Conservation (phyloP, 1,284 basidiomycete species). For the Pseudozyma thailandica region DNA sequence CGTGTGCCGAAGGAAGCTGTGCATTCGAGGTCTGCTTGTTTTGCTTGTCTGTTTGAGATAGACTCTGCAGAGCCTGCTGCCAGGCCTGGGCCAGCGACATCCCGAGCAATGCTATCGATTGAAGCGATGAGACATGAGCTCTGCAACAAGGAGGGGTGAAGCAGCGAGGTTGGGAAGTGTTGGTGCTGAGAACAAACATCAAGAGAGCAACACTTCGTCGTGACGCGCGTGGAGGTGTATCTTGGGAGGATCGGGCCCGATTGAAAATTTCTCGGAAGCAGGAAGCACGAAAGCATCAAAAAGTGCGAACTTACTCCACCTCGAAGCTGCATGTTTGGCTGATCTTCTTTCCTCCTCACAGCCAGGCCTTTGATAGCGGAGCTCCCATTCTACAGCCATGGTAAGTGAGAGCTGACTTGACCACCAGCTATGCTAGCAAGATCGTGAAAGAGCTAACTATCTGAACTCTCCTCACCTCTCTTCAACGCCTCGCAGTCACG, state of each 20-base stretch:
- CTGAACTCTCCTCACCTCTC: background rate
- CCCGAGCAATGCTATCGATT: background rate
- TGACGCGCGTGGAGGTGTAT: constrained; percentile 17
- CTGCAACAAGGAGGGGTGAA: background rate
- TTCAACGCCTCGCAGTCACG: constrained; percentile 72
- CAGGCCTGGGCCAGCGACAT: constrained; percentile 32
- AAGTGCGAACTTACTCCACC: constrained; percentile 28
- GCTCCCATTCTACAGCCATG: constrained; percentile 1
- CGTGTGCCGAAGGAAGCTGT: constrained; percentile 11
- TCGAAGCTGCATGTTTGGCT: background rate
- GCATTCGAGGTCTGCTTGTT: background rate
- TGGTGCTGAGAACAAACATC: constrained; percentile 4
- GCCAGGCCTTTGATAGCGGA: background rate
- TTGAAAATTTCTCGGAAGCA: constrained; percentile 11
- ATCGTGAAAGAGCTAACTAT: background rate
- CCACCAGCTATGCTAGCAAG: background rate
- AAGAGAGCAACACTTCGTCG: constrained; percentile 25
- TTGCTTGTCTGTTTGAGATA: constrained; percentile 1
- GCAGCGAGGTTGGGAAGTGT: constrained; percentile 5
- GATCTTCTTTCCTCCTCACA: background rate
- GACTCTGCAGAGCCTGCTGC: constrained; percentile 24
- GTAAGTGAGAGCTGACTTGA: constrained; percentile 7
- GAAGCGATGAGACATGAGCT: background rate
- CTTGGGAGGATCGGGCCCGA: constrained; percentile 12
- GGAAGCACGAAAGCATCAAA: background rate